Evolutionary conservation across 148 eudicot species (phyloP), one percentile per base, ranked within the genome.

Genomic region (Selenicereus undatus): DNA sequence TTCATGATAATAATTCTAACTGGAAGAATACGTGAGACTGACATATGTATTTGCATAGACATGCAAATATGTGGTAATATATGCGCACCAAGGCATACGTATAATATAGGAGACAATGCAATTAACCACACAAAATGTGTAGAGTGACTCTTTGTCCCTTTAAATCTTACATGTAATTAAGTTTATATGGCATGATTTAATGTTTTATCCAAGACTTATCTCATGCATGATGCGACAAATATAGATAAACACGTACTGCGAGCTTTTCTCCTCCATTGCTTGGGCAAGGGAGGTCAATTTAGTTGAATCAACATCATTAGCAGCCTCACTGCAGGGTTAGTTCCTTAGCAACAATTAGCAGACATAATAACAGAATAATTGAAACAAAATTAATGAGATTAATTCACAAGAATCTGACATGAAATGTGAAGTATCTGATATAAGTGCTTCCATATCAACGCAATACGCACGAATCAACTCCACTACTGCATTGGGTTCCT

Each of bases 201-300:
- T 7, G 3, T 39, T 7, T 4, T 39, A 39, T 39, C 5, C 43
- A 39, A 39, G 8, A 39, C 43, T 39, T 39, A 39, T 39, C 43
- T 2, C 3, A 7, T 39, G 3, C 3, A 39, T 39, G 3, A 39
- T 4, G 43, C 43, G 0, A 39, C 5, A 39, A 39, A 39, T 7
- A 39, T 39, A 39, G 43, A 39, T 39, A 16, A 17, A 32, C 13
- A 5, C 17, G 9, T 81, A 82, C 87, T 84, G 18, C 60, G 51
- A 43, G 66, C 84, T 85, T 71, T 82, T 82, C 77, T 85, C 84
- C 58, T 78, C 87, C 76, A 85, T 78, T 6, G 45, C 48, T 79
- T 58, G 80, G 29, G 73, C 84, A 26, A 66, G 45, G 62, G 30
- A 52, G 22, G 62, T 20, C 42, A 81, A 32, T 64, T 69, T 75